A percentile compares a stretch with the other conserved stretches of the same genome.
These are phyloP conservation scores for Mortierella sp. DNA, from an alignment of 371 early-diverging fungal species.

Conservation along the genomic window DNA sequence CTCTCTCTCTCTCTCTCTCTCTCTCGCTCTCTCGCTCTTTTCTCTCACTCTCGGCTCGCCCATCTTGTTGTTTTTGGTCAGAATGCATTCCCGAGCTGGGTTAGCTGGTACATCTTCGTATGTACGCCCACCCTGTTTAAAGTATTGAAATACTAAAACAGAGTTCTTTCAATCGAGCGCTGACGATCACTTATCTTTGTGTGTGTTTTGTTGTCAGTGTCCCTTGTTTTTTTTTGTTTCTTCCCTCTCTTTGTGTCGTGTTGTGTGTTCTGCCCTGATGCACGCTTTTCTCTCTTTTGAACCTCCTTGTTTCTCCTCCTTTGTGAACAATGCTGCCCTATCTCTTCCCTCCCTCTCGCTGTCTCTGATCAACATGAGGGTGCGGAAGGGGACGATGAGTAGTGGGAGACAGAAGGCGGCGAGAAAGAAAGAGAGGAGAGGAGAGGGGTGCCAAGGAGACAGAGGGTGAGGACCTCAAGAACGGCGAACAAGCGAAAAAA, in stretches of 20 bases:
- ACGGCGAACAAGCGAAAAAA: constrained; percentile 1
- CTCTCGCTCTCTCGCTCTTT: background rate
- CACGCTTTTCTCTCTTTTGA: background rate
- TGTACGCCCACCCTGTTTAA: background rate
- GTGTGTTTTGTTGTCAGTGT: background rate
- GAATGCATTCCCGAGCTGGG: constrained; percentile 10
- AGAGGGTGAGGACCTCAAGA: background rate
- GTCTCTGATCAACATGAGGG: background rate
- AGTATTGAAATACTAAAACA: no score
- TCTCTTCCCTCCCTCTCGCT: background rate
- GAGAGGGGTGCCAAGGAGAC: background rate
- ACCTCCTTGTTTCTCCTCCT: constrained; percentile 6
- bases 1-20: background rate
- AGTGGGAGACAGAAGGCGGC: background rate
- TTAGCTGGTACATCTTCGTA: background rate
- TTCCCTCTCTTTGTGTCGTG: no score
- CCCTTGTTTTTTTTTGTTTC: background rate
- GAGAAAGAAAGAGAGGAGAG: background rate
- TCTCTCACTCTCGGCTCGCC: background rate
- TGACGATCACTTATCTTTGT: background rate
- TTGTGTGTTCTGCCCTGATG: background rate
- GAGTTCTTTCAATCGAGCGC: background rate
- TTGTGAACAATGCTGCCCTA: constrained; percentile 4
- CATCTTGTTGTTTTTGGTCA: background rate
- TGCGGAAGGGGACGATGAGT: background rate